Base-by-base conservation (phyloP, 2,329 filamentous ascomycete genomes). In the Epichloe gansuensis region DNA sequence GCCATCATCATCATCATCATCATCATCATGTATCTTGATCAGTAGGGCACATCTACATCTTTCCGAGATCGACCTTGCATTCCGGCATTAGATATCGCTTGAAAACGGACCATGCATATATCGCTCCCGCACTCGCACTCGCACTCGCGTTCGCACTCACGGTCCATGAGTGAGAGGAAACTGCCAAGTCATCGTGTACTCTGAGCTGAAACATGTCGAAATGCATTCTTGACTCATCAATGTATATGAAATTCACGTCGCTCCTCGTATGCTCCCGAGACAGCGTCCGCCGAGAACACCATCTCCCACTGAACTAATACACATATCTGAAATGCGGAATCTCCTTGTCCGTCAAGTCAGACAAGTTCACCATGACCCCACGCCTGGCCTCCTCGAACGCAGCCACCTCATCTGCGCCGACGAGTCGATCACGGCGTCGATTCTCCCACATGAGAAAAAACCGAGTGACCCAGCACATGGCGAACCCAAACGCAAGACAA, bases 321-420 rank as follows among this genome's bases (percentile, higher is more conserved):
- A 75, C 71, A 59, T 79, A 80, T 55, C 74, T 66, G 61, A 79
- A 80, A 53, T 74, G 72, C 17, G 69, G 56, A 58, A 79, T 78
- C 64, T 78, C 74, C 58, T 64, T 67, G 60, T 81, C 77, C 11
- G 77, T 81, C 64, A 76, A 68, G 59, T 81, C 77, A 6, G 66
- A 60, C 43, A 59, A 12, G 17, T 58, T 58, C 39, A 59, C 43
- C 49, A 55, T 46, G 31, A 55, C 45, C 17, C 42, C 49, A 8
- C 52, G 34, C 31, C 35, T 27, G 11, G 48, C 50, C n/a, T 53
- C 52, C 1, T 52, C 46, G 35, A 54, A 51, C 3, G 40, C 49
- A 11, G 49, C 49, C 23, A 49, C 35, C 15, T 42, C 42, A 7
- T 49, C 46, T 4, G 34, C 46, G n/a, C 49, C 47, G 11, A 51